Conservation (phyloP, 805 yeast genomes). For the Kazachstania bromeliacearum region DNA sequence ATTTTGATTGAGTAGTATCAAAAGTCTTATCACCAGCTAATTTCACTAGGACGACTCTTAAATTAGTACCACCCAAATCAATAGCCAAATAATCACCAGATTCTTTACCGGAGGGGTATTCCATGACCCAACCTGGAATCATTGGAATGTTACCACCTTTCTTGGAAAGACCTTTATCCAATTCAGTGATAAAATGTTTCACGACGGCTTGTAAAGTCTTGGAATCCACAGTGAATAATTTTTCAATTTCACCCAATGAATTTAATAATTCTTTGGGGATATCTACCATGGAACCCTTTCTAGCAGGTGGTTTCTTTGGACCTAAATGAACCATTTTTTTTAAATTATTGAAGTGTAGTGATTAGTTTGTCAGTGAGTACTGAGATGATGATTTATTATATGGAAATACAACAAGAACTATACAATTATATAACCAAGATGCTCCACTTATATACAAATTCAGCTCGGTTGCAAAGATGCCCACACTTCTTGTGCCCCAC, state of each 20-base stretch:
- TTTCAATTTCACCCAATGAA: slow-evolving; percentile 49
- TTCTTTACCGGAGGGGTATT: slow-evolving; percentile 84
- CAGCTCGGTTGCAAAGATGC: no score
- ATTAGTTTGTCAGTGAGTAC: no score
- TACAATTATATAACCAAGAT: no score
- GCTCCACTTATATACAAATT: no score
- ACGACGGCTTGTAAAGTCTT: slow-evolving; percentile 55
- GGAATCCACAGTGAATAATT: slow-evolving; percentile 51
- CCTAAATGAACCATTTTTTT: slow-evolving; percentile 65
- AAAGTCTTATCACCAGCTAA: slow-evolving; percentile 75
- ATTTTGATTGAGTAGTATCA: slow-evolving; percentile 79
- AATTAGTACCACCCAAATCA: slow-evolving; percentile 93
- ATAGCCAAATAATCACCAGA: slow-evolving; percentile 82
- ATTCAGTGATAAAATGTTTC: slow-evolving; percentile 65
- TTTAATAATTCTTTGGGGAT: slow-evolving; percentile 54
- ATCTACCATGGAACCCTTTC: slow-evolving; percentile 58
- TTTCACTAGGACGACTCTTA: slow-evolving; percentile 81
- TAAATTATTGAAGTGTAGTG: background rate
- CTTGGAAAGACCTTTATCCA: slow-evolving; percentile 67
- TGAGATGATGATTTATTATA: no score
- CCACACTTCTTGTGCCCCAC: no score
- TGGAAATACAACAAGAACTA: no score
- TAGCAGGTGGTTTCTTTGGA: slow-evolving; percentile 69
- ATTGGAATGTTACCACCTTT: slow-evolving; percentile 83
- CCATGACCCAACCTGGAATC: slow-evolving; percentile 95